A percentile compares a stretch with the other conserved stretches of the same genome.
These are phyloP conservation scores for Rhodotorula sp. DNA, from an alignment of 1,284 basidiomycete species.

Conservation along the genomic window DNA sequence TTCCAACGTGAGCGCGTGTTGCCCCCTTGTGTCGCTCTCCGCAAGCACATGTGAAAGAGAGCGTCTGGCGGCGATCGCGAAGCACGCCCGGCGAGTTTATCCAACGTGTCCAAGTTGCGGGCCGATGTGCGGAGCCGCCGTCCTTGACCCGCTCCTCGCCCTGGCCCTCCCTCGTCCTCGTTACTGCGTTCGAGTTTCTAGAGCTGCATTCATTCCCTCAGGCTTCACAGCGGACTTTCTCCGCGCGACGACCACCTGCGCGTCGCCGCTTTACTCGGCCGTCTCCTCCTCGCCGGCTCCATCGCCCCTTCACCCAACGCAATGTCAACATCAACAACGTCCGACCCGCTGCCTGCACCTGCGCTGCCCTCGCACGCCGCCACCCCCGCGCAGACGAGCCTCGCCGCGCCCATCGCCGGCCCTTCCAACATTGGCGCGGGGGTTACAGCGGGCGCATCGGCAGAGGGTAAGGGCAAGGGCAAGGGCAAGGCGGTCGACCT, in stretches of 20 bases:
- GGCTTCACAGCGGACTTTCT: neutral
- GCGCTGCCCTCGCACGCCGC: neutral
- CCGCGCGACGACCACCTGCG: neutral
- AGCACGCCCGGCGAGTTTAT: no score
- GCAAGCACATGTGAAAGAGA: no score
- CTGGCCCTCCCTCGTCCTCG: no score
- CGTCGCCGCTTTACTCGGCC: neutral
- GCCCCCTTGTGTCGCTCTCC: no score
- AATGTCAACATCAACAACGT: slow-evolving; percentile 13
- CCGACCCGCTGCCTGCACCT: neutral
- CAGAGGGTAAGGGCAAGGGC: no score
- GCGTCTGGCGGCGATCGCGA: no score
- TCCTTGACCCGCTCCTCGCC: no score
- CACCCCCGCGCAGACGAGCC: neutral
- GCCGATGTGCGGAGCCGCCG: no score
- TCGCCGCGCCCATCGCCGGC: neutral
- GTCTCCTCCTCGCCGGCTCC: neutral
- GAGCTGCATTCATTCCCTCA: no score
- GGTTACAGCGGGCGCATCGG: neutral
- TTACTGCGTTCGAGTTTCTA: no score
- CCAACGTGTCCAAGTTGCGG: no score
- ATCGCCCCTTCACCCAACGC: neutral
- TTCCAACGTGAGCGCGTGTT: no score
- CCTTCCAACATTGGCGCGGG: neutral
- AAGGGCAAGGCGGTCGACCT: neutral